Evolutionary conservation across 192 early-diverging fungal species (phyloP).

Genomic region (Podila minutissima): DNA sequence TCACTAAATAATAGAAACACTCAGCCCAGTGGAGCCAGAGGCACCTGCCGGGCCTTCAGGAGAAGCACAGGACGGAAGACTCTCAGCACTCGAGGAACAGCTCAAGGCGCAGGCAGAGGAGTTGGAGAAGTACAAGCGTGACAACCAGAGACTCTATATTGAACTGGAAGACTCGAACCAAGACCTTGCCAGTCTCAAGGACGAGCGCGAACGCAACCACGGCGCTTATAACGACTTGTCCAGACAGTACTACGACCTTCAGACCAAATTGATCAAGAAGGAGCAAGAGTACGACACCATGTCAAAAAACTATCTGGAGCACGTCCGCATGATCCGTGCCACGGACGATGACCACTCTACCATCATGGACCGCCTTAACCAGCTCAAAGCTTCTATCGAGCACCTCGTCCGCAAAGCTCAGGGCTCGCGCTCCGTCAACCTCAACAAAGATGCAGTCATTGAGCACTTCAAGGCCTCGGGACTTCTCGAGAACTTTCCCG

Average conservation of each 20-base stretch:
- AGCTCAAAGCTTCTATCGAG: constrained; percentile 47
- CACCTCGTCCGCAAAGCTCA: constrained; percentile 45
- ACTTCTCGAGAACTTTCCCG: constrained; percentile 21
- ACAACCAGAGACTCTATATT: background rate
- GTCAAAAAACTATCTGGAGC: constrained; percentile 50
- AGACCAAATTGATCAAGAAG: constrained; percentile 30
- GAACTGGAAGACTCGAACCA: constrained; percentile 10
- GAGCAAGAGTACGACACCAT: constrained; percentile 49
- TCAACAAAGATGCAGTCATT: constrained; percentile 23
- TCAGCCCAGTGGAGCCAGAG: no score
- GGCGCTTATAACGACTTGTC: constrained; percentile 25
- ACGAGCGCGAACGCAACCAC: constrained; percentile 17
- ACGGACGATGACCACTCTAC: constrained; percentile 49
- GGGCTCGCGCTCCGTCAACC: constrained; percentile 41
- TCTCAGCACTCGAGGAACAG: constrained; percentile 1
- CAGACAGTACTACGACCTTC: constrained; percentile 19
- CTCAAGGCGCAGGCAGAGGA: background rate
- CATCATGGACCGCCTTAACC: constrained; percentile 39
- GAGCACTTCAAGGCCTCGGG: constrained; percentile 37
- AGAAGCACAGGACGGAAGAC: background rate
- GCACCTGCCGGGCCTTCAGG: no score
- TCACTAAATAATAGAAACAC: no score
- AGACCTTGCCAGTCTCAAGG: constrained; percentile 5
- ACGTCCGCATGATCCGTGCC: constrained; percentile 37
- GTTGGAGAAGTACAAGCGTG: constrained; percentile 11